Evolutionary conservation across 495 filamentous ascomycete species (phyloP).

Genomic region (Trichoderma parareesei): DNA sequence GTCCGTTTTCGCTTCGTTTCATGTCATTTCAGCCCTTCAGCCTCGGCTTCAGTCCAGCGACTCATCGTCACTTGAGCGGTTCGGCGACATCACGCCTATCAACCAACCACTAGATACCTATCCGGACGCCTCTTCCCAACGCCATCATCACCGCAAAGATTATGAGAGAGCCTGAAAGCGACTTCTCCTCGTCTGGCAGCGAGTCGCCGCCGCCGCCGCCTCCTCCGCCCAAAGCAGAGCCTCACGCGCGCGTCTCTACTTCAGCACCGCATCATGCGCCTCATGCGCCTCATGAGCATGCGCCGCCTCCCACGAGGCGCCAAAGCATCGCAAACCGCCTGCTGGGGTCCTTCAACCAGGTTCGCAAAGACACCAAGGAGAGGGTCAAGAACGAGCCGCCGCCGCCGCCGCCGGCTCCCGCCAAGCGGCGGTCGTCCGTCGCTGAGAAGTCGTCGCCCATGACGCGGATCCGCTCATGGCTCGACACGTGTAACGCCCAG

Average conservation of each 20-base stretch:
- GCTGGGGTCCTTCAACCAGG: conserved; percentile 2
- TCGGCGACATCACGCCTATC: not conserved
- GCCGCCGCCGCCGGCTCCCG: not conserved
- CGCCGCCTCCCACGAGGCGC: conserved; percentile 11
- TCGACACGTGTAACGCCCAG: conserved; percentile 12
- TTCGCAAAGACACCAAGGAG: conserved; percentile 4
- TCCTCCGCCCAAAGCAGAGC: not conserved
- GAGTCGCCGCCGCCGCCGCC: not conserved
- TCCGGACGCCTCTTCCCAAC: not conserved
- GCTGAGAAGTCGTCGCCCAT: conserved; percentile 8
- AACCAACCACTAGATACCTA: not conserved
- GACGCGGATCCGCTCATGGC: conserved; percentile 11
- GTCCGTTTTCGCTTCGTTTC: too few relatives aligned
- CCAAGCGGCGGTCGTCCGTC: conserved; percentile 6
- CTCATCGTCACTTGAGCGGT: not conserved
- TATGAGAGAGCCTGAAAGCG: not conserved
- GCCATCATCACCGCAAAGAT: not conserved
- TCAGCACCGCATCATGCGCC: not conserved
- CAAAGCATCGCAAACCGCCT: conserved; percentile 12
- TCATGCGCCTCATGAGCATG: not conserved
- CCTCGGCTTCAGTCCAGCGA: too few relatives aligned
- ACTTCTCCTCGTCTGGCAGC: not conserved
- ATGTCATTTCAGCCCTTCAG: too few relatives aligned
- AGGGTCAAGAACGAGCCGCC: not conserved
- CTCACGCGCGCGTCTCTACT: too few relatives aligned